phyloP scores from a whole-genome alignment of 1,284 basidiomycete species.

The Ceratobasidium sp. region DNA sequence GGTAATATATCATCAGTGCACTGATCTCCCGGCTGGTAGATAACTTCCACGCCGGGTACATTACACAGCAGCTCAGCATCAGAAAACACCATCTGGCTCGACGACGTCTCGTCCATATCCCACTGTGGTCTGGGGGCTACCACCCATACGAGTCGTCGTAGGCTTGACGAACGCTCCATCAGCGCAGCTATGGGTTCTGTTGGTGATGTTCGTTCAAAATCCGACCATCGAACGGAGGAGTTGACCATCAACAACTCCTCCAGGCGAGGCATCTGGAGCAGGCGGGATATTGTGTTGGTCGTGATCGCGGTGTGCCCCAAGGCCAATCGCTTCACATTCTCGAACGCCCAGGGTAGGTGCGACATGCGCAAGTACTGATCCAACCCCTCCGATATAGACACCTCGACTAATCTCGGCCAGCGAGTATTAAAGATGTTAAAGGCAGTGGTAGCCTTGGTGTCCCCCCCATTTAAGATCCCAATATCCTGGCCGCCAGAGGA shows the following conservation, averaged over 20 bases:
- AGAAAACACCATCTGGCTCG: background rate
- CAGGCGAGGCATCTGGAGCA: constrained; percentile 10
- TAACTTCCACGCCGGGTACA: constrained; percentile 35
- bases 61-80: constrained; percentile 22
- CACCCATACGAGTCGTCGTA: constrained; percentile 32
- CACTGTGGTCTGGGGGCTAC: constrained; percentile 27
- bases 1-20: constrained; percentile 22
- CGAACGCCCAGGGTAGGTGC: constrained; percentile 30
- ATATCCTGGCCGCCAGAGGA: constrained; percentile 25
- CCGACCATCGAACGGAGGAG: constrained; percentile 34
- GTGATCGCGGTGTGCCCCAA: constrained; percentile 29
- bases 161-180: background rate
- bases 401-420: constrained; percentile 34
- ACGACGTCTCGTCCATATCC: constrained; percentile 22
- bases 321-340: constrained; percentile 21
- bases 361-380: constrained; percentile 30
- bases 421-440: background rate
- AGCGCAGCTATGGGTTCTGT: constrained; percentile 15
- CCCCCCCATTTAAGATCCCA: constrained; percentile 14
- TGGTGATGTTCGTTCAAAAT: constrained; percentile 20
- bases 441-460: background rate
- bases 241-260: constrained; percentile 33
- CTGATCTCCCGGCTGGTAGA: constrained; percentile 11
- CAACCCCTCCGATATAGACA: constrained; percentile 33
- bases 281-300: background rate